These are phyloP conservation scores for Elymus sibiricus DNA, from an alignment of 176 grass and related monocot species.

Conservation along the genomic window DNA sequence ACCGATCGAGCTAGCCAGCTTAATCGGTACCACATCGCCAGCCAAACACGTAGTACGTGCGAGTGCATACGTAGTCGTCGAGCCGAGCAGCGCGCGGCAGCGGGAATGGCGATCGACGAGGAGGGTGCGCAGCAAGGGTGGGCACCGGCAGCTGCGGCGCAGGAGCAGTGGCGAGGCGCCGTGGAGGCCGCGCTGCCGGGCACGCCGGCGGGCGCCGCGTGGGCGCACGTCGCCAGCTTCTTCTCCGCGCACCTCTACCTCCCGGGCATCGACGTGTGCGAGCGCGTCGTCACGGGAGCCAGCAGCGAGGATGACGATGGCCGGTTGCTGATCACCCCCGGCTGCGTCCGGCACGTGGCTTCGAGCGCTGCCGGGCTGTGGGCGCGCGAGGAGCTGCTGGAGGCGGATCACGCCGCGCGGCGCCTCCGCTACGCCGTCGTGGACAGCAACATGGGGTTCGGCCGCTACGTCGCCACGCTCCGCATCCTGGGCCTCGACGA, in stretches of 20 bases:
- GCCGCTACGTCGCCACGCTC: constrained; percentile 44
- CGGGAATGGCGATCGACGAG: background rate
- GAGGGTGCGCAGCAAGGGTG: background rate
- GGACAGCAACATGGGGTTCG: constrained; percentile 52
- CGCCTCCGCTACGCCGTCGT: constrained; percentile 45
- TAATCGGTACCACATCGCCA: background rate
- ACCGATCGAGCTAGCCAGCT: background rate
- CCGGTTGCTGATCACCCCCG: background rate
- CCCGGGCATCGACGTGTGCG: constrained; percentile 42
- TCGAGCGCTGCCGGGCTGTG: constrained; percentile 16
- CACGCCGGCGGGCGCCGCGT: constrained; percentile 27
- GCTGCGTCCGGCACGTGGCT: constrained; percentile 40
- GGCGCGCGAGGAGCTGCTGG: constrained; percentile 53
- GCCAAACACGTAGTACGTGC: background rate
- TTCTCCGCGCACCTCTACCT: constrained; percentile 44
- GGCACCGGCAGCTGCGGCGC: background rate
- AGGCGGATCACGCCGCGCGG: constrained; percentile 19
- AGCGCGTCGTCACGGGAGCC: constrained; percentile 32
- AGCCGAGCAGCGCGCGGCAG: background rate
- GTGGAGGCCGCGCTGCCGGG: constrained; percentile 28
- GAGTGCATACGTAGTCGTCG: background rate
- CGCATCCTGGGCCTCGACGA: constrained; percentile 11
- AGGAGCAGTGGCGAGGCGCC: constrained; percentile 46
- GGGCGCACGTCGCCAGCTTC: constrained; percentile 57
- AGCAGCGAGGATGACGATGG: background rate